These are phyloP conservation scores for Asterophora parasitica DNA, from an alignment of 768 basidiomycete genomes.

Conservation along the genomic window DNA sequence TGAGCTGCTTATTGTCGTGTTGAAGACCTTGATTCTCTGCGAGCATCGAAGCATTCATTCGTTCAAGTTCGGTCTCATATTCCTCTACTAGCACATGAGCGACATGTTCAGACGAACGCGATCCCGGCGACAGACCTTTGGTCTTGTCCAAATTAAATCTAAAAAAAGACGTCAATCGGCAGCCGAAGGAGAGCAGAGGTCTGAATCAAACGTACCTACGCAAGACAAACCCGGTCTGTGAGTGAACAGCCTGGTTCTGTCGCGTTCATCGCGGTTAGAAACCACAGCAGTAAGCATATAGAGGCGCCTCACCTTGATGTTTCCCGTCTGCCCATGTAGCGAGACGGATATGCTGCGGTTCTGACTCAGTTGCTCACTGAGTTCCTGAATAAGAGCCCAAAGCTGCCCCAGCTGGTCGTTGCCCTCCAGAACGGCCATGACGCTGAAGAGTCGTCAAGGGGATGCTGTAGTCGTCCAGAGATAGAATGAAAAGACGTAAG, in stretches of 20 bases:
- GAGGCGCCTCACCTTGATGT: constrained; percentile 61
- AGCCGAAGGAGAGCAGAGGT: not conserved
- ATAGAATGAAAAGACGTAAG: not conserved
- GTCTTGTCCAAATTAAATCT: constrained; percentile 89
- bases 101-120: constrained; percentile 1
- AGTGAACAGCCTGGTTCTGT: constrained; percentile 82
- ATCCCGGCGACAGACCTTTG: constrained; percentile 48
- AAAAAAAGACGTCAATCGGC: constrained; percentile 1
- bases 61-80: constrained; percentile 86
- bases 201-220: constrained; percentile 51
- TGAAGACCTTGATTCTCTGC: constrained; percentile 81
- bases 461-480: not conserved
- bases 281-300: not conserved
- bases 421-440: constrained; percentile 54
- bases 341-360: constrained; percentile 70
- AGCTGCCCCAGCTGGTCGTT: constrained; percentile 58
- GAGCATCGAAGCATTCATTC: constrained; percentile 75
- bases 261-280: not conserved
- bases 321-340: constrained; percentile 67
- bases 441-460: not conserved
- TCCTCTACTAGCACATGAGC: constrained; percentile 53
- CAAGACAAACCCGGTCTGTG: constrained; percentile 88
- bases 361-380: constrained; percentile 77
- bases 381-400: constrained; percentile 67
- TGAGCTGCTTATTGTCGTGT: constrained; percentile 95